Evolutionary conservation across 371 early-diverging fungal genomes (phyloP).

Genomic region (Syncephalastrum sp.): DNA sequence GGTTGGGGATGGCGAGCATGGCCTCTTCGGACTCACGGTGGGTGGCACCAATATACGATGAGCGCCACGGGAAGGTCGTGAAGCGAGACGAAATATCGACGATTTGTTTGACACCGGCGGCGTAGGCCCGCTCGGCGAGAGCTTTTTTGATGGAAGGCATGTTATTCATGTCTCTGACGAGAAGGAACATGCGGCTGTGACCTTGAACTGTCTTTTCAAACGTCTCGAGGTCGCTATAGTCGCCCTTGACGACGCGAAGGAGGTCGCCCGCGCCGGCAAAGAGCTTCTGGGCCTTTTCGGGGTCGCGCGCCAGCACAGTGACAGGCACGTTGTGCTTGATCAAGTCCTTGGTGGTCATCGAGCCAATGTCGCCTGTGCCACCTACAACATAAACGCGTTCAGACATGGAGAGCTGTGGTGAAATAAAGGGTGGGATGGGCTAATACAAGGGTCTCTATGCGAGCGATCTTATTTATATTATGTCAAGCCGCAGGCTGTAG

Average conservation of each 20-base stretch:
- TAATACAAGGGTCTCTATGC: too few species aligned
- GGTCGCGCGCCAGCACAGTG: conserved; percentile 13
- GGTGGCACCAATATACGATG: conserved; percentile 2
- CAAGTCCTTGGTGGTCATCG: conserved; percentile 6
- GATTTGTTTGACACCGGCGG: conserved; percentile 32
- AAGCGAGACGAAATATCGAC: conserved; percentile 25
- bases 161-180: conserved; percentile 1
- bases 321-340: conserved; percentile 8
- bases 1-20: conserved; percentile 13
- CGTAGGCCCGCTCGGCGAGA: conserved; percentile 19
- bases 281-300: conserved; percentile 7
- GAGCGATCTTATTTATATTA: too few species aligned
- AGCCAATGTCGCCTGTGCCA: conserved; percentile 20
- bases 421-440: too few species aligned
- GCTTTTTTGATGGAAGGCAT: background rate
- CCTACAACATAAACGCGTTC: conserved; percentile 16
- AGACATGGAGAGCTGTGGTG: background rate
- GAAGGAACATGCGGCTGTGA: conserved; percentile 16
- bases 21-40: conserved; percentile 17
- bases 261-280: background rate
- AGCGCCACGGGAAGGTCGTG: conserved; percentile 23
- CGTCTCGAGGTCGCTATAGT: conserved; percentile 10
- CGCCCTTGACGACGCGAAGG: conserved; percentile 4
- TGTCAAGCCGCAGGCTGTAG: too few species aligned
- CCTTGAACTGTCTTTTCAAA: conserved; percentile 22